Evolutionary conservation across 2,329 filamentous ascomycete genomes (phyloP).

Genomic region (Scytalidium sp.): DNA sequence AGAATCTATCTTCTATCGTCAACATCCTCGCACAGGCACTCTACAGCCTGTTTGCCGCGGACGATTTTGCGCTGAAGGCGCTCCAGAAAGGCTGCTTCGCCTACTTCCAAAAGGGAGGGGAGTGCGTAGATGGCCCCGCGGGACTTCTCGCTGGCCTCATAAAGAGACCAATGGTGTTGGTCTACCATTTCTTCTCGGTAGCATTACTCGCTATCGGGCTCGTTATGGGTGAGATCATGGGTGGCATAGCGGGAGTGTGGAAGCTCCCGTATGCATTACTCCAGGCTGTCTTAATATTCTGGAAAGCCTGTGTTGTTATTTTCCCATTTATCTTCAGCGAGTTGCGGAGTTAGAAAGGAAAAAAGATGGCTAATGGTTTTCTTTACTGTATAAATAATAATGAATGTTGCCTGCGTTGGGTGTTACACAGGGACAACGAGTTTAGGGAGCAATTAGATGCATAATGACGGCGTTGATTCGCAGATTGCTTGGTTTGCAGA

Average conservation of each 20-base stretch:
- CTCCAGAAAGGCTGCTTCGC: constrained; percentile 88
- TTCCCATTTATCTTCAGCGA: constrained; percentile 77
- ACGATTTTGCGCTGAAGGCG: constrained; percentile 71
- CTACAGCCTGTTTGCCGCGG: constrained; percentile 86
- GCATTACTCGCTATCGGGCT: constrained; percentile 84
- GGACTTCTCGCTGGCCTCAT: constrained; percentile 81
- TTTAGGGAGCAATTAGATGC: too few relatives aligned
- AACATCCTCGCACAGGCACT: constrained; percentile 97
- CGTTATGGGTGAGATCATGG: constrained; percentile 39
- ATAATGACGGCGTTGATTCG: too few relatives aligned
- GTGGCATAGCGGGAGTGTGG: constrained; percentile 45
- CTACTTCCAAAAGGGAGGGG: constrained; percentile 78
- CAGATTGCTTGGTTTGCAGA: too few relatives aligned
- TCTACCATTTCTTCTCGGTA: constrained; percentile 93
- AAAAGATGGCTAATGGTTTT: not conserved
- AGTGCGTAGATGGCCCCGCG: constrained; percentile 73
- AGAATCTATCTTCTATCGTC: constrained; percentile 80
- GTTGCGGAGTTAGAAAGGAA: constrained; percentile 33
- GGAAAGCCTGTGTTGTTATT: constrained; percentile 78
- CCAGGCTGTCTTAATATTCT: constrained; percentile 68
- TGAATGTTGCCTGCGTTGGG: not conserved
- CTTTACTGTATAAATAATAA: not conserved
- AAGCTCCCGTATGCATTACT: constrained; percentile 63
- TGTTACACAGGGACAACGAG: too few relatives aligned
- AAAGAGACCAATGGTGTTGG: constrained; percentile 70